Percentiles rank a stretch among this genome's conserved stretches.
These are phyloP conservation scores for Chrysanthemum seticuspe DNA, from an alignment of 129 eudicot genomes.

Conservation along the genomic window DNA sequence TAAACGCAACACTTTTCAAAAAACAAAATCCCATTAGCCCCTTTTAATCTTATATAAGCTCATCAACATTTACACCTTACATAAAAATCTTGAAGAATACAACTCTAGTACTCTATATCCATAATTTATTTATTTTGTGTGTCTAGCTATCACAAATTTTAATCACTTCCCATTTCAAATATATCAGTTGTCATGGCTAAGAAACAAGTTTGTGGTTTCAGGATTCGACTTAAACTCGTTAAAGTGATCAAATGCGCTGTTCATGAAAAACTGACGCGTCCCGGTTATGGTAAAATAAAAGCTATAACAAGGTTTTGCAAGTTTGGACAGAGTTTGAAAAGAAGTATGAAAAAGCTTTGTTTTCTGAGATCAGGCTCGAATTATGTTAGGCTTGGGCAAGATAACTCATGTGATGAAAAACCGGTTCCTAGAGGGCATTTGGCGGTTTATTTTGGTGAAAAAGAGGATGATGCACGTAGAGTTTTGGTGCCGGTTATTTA, in stretches of 20 bases:
- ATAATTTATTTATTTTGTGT: neutral
- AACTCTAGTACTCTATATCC: neutral
- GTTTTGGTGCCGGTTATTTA: conserved; percentile 79
- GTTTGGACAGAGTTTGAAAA: conserved; percentile 43
- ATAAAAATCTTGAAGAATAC: neutral
- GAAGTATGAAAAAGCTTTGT: conserved; percentile 32
- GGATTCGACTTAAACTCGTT: conserved; percentile 49
- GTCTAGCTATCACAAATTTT: neutral
- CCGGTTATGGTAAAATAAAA: conserved; percentile 30
- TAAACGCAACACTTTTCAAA: conserved; percentile 9
- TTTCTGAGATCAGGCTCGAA: conserved; percentile 26
- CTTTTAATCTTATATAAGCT: conserved; percentile 19
- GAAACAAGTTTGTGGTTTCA: conserved; percentile 53
- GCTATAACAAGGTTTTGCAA: conserved; percentile 45
- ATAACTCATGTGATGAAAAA: conserved; percentile 5
- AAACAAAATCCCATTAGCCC: conserved; percentile 21
- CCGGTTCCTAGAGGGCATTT: conserved; percentile 74
- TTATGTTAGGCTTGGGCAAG: conserved; percentile 49
- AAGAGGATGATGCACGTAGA: conserved; percentile 52
- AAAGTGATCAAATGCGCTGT: conserved; percentile 45
- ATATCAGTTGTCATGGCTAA: conserved; percentile 9
- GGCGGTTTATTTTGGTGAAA: conserved; percentile 78
- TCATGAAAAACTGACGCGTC: conserved; percentile 15
- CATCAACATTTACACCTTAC: neutral
- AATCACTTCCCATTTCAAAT: conserved; percentile 4